These are phyloP conservation scores for Auricularia sp. DNA, from an alignment of 768 basidiomycete species.

Conservation along the genomic window DNA sequence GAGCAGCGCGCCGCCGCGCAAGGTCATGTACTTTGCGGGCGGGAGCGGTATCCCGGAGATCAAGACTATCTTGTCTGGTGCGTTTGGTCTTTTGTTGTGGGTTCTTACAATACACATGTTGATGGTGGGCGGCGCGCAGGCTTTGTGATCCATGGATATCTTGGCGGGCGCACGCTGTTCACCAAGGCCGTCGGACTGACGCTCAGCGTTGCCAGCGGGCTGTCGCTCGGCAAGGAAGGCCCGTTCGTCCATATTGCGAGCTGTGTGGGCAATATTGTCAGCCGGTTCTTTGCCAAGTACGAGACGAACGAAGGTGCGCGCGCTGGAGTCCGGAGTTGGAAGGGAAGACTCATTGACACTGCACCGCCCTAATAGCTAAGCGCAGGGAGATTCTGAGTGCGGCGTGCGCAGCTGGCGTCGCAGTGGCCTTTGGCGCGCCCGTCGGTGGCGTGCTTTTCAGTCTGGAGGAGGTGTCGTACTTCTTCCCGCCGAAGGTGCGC, in stretches of 20 bases:
- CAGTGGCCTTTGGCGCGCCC: slow-evolving; percentile 94
- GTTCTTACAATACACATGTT: not conserved
- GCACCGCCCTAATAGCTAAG: slow-evolving; percentile 45
- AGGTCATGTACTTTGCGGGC: slow-evolving; percentile 82
- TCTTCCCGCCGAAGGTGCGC: slow-evolving; percentile 83
- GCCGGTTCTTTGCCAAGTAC: slow-evolving; percentile 77
- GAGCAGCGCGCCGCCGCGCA: slow-evolving; percentile 27
- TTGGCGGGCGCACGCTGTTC: slow-evolving; percentile 80
- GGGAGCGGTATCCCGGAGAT: slow-evolving; percentile 96
- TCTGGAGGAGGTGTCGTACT: slow-evolving; percentile 92
- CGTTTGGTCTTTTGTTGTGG: slow-evolving; percentile 5
- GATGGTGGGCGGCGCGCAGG: slow-evolving; percentile 31
- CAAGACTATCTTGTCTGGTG: slow-evolving; percentile 85
- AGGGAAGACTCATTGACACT: too few relatives aligned
- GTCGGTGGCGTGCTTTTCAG: slow-evolving; percentile 90
- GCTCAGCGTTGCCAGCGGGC: slow-evolving; percentile 83
- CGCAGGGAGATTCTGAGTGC: slow-evolving; percentile 91
- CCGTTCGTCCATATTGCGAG: slow-evolving; percentile 88
- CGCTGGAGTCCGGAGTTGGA: too few relatives aligned
- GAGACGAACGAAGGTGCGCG: slow-evolving; percentile 84
- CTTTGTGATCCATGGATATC: slow-evolving; percentile 95
- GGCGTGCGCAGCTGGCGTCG: slow-evolving; percentile 93
- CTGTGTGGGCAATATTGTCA: slow-evolving; percentile 88
- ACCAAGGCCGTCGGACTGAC: slow-evolving; percentile 86
- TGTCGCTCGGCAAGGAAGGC: slow-evolving; percentile 70